phyloP scores from a whole-genome alignment of 2,329 filamentous ascomycete species.

The Trichoderma sp. region DNA sequence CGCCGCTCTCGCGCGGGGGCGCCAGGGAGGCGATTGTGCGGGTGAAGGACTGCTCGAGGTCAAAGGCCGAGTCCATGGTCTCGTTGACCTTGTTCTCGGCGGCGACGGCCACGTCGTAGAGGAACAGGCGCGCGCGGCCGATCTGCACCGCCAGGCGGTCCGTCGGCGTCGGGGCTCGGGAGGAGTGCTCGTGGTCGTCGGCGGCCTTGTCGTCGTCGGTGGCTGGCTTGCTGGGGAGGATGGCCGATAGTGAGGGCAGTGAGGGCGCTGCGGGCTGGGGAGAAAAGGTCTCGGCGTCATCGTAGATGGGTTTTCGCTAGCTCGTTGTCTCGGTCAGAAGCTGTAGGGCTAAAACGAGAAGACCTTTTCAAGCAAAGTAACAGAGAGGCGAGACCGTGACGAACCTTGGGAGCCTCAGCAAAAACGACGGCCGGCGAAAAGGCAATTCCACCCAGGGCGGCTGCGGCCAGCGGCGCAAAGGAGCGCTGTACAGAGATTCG shows the following conservation, averaged over 20 bases:
- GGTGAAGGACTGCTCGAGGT: slow-evolving; percentile 87
- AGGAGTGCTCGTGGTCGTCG: slow-evolving; percentile 36
- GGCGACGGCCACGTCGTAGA: slow-evolving; percentile 73
- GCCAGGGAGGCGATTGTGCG: slow-evolving; percentile 86
- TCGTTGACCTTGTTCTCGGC: slow-evolving; percentile 83
- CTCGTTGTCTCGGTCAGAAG: neutral
- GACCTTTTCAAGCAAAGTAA: too few species aligned
- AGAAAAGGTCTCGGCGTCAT: slow-evolving; percentile 59
- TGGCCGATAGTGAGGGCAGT: slow-evolving; percentile 35
- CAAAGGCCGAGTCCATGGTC: slow-evolving; percentile 76
- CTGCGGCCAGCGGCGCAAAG: slow-evolving; percentile 56
- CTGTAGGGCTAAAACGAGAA: neutral
- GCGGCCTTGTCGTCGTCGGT: slow-evolving; percentile 29
- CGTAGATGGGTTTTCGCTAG: slow-evolving; percentile 76
- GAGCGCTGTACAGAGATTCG: slow-evolving; percentile 47
- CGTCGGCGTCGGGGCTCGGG: slow-evolving; percentile 72
- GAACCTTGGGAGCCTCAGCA: slow-evolving; percentile 55
- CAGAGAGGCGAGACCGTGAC: neutral
- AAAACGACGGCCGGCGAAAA: slow-evolving; percentile 52
- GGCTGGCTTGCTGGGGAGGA: slow-evolving; percentile 39
- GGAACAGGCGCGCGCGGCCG: slow-evolving; percentile 74
- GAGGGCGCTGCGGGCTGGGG: slow-evolving; percentile 39
- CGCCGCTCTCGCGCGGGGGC: slow-evolving; percentile 80
- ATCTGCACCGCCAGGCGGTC: slow-evolving; percentile 86
- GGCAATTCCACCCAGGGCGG: slow-evolving; percentile 52